phyloP scores from a whole-genome alignment of 2,329 filamentous ascomycete genomes.

The Xylariaceae sp. region DNA sequence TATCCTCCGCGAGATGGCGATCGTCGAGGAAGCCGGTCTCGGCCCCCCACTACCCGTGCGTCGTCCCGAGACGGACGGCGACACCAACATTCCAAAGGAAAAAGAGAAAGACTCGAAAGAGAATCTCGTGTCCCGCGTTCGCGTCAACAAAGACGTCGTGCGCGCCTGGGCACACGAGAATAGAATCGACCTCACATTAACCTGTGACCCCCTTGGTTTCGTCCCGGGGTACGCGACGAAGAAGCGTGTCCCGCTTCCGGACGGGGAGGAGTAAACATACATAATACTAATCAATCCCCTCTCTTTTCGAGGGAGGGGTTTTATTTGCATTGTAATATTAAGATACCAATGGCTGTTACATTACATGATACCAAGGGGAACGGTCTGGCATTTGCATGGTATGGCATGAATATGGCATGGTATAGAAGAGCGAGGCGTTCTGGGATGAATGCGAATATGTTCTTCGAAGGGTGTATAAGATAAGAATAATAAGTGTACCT shows the following conservation, averaged over 20 bases:
- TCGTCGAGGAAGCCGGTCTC: slow-evolving; percentile 51
- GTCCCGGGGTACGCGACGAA: slow-evolving; percentile 59
- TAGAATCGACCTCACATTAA: slow-evolving; percentile 56
- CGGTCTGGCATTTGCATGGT: not conserved
- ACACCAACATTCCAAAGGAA: slow-evolving; percentile 19
- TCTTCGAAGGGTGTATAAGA: too few relatives aligned
- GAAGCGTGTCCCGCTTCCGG: slow-evolving; percentile 29
- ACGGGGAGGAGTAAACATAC: slow-evolving; percentile 15
- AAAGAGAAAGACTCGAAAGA: slow-evolving; percentile 15
- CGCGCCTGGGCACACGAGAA: slow-evolving; percentile 62
- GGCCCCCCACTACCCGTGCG: slow-evolving; percentile 56
- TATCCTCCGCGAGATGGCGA: slow-evolving; percentile 73
- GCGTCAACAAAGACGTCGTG: slow-evolving; percentile 51
- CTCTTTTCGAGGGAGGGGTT: too few relatives aligned
- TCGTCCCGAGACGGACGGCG: slow-evolving; percentile 50
- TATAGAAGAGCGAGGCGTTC: slow-evolving; percentile 8
- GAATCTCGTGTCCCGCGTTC: slow-evolving; percentile 41
- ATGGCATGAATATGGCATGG: not conserved
- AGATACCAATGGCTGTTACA: too few relatives aligned
- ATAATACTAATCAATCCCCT: too few relatives aligned
- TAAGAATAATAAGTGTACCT: too few relatives aligned
- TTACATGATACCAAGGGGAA: not conserved
- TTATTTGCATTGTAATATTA: too few relatives aligned
- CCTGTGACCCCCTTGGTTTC: slow-evolving; percentile 72
- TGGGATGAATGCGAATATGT: not conserved